Evolutionary conservation across 129 eudicot species (phyloP).

Genomic region (Lactuca sativa): DNA sequence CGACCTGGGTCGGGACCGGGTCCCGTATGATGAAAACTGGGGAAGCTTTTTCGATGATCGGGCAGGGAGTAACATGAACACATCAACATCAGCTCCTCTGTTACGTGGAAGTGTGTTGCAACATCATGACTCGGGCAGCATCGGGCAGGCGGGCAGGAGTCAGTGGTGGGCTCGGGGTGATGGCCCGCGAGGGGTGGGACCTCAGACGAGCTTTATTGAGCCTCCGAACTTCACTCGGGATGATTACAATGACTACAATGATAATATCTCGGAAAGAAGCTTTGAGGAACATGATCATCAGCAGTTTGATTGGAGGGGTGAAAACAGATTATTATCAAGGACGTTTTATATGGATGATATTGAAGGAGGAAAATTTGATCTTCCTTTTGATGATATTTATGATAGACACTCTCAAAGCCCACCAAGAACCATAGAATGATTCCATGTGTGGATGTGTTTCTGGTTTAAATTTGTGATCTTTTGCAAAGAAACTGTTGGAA

Average conservation of each 20-base stretch:
- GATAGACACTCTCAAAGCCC: constrained; percentile 39
- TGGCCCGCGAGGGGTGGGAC: constrained; percentile 21
- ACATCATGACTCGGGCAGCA: constrained; percentile 45
- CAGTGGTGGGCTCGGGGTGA: constrained; percentile 81
- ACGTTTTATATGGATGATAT: constrained; percentile 59
- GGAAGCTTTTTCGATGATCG: constrained; percentile 54
- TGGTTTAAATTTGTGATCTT: constrained; percentile 21
- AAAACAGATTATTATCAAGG: constrained; percentile 39
- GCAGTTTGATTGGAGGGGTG: constrained; percentile 42
- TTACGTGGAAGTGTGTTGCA: constrained; percentile 59
- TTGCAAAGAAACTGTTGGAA: constrained; percentile 18
- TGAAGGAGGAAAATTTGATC: constrained; percentile 54
- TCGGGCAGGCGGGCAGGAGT: constrained; percentile 44
- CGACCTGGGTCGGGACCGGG: constrained; percentile 26
- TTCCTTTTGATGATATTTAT: constrained; percentile 77
- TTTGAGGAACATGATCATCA: constrained; percentile 48
- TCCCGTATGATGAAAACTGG: constrained; percentile 54
- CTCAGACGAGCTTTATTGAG: constrained; percentile 75
- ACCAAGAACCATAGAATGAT: constrained; percentile 12
- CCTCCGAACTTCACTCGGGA: constrained; percentile 53
- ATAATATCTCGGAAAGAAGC: constrained; percentile 51
- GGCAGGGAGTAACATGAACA: constrained; percentile 42
- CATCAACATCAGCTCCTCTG: constrained; percentile 75
- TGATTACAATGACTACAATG: constrained; percentile 32
- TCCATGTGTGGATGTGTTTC: background rate